Base-by-base conservation (phyloP, 345 rosid genomes). In the Rhizophora apiculata region DNA sequence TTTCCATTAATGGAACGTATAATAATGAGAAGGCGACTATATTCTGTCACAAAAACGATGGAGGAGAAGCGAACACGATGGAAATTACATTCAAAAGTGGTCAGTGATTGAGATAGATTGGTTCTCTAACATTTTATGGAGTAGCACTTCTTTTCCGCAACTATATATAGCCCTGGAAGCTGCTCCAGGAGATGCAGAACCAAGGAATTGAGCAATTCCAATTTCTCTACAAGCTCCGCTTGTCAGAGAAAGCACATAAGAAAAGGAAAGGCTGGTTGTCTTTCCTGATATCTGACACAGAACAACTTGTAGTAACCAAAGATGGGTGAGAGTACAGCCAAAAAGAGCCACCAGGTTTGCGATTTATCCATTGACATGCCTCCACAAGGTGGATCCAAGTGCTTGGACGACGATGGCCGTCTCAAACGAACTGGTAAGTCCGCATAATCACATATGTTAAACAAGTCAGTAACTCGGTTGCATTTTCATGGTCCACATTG, bases 341-440 rank as follows among this genome's bases (percentile, higher is more conserved):
- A 24, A 29, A 65, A 27, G 60, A 64, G 48, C n/a, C 68, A 49
- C 65, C 79, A 65, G 22, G 72, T 34, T 26, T 67, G 60, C 63
- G 62, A 67, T 37, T 37, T 86, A 58, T 67, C 89, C 71, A 22
- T 83, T 8, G 86, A 82, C 67, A 67, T 63, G 72, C 85, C 68
- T 27, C 64, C 77, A 6, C 77, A 72, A 51, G 70, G 62, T 8
- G 90, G 76, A 63, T 84, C 91, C 74, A 72, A 86, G 53, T 82
- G 81, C 80, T 85, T 87, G 56, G 97, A 93, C 36, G 97, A 93
- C 26, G 98, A 93, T 8, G 96, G 90, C 6, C 86, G 82, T 24
- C 82, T 55, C 73, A 89, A 86, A 72, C 63, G 98, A 82, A 86
- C 90, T 60, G 96, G 98, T 90, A 75, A 36, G 27, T 16, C 18